A percentile compares a stretch with the other conserved stretches of the same genome.
Conservation (phyloP, 495 filamentous ascomycete genomes). For the Neurospora discreta region DNA sequence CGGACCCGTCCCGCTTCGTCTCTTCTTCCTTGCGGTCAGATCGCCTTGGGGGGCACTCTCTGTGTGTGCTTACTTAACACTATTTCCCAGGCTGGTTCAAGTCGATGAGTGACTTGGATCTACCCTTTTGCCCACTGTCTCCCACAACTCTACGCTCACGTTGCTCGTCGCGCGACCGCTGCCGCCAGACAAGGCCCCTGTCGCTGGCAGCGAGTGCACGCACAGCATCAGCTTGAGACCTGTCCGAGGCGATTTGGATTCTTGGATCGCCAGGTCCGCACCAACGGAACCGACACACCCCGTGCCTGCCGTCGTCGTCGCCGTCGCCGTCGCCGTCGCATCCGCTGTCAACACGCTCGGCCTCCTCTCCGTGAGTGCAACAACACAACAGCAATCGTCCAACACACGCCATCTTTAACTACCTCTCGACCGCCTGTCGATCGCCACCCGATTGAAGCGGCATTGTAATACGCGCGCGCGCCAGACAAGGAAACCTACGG, state of each 20-base stretch:
- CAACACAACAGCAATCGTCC: neutral
- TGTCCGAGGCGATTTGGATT: neutral
- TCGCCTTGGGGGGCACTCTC: neutral
- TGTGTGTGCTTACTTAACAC: neutral
- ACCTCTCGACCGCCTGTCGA: slow-evolving; percentile 5
- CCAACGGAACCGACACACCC: neutral
- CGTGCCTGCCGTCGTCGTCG: neutral
- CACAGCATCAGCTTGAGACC: neutral
- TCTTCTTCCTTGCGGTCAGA: neutral
- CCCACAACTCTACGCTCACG: neutral
- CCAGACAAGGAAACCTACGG: neutral
- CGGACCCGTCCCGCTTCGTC: neutral
- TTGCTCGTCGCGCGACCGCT: neutral
- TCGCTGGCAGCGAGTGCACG: neutral
- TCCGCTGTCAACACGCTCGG: neutral
- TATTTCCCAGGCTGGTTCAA: no score
- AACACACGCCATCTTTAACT: neutral
- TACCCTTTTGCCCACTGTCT: neutral
- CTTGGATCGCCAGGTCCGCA: neutral
- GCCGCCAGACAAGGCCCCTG: neutral
- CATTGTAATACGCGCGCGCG: slow-evolving; percentile 5
- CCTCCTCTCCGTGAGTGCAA: neutral
- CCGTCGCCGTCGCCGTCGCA: slow-evolving; percentile 5
- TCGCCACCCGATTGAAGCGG: slow-evolving; percentile 5
- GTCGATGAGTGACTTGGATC: neutral